Percentiles rank a stretch among this genome's conserved stretches.
Evolutionary conservation across 768 basidiomycete genomes (phyloP).

Genomic region (Rhodosporidiobolus odoratus): DNA sequence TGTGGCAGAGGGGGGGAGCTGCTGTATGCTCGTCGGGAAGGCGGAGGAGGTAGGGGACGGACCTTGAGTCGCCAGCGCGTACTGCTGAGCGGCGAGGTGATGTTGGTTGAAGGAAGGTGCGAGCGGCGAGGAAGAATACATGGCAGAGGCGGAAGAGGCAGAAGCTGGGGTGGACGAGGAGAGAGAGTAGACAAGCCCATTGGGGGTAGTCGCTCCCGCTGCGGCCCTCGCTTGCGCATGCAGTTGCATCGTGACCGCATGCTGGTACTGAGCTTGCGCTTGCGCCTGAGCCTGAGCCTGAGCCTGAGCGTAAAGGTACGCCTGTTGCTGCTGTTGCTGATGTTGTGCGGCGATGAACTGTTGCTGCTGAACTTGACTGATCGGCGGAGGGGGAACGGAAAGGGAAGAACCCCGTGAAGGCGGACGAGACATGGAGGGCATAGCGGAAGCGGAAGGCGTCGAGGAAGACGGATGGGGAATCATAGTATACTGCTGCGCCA

Average conservation of each 20-base stretch:
- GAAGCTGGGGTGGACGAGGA: no score
- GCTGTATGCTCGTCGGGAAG: background rate
- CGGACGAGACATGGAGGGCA: background rate
- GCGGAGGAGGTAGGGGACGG: background rate
- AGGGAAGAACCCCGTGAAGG: constrained; percentile 23
- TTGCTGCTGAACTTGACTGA: constrained; percentile 1
- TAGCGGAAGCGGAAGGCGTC: background rate
- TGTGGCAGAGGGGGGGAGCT: background rate
- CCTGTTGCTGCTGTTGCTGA: constrained; percentile 19
- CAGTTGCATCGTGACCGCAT: constrained; percentile 21
- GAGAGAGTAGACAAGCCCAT: constrained; percentile 11
- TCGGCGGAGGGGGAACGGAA: constrained; percentile 7
- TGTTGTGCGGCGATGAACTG: constrained; percentile 1
- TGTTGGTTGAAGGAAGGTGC: background rate
- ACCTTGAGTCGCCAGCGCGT: background rate
- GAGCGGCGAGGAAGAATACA: constrained; percentile 13
- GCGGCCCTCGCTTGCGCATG: constrained; percentile 18
- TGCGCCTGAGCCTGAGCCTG: constrained; percentile 34
- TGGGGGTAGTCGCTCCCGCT: background rate
- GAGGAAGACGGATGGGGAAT: background rate
- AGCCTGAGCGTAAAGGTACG: constrained; percentile 26
- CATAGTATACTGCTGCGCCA: background rate
- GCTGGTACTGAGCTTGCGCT: constrained; percentile 31
- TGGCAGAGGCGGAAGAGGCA: background rate
- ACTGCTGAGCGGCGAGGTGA: background rate